Conservation (phyloP, 1,139 yeast species). For the Scheffersomyces insectosa region DNA sequence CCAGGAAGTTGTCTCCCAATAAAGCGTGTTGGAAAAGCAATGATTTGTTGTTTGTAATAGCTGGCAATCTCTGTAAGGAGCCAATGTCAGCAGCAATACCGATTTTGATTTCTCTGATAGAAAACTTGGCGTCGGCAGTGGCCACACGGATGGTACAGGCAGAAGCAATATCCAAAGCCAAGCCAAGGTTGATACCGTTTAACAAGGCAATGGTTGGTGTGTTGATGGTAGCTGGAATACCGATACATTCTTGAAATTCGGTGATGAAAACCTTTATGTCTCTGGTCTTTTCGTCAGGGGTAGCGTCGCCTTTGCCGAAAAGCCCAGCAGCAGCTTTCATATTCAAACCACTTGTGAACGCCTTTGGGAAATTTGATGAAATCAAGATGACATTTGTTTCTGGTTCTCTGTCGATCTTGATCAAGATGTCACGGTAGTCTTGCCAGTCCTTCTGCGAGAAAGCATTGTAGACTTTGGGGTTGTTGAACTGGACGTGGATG, state of each 20-base stretch:
- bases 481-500: constrained; percentile 61
- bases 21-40: constrained; percentile 62
- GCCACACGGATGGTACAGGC: constrained; percentile 62
- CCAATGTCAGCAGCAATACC: constrained; percentile 86
- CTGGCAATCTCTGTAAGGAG: constrained; percentile 67
- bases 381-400: constrained; percentile 54
- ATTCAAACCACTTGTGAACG: constrained; percentile 71
- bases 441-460: constrained; percentile 55
- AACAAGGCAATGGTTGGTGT: constrained; percentile 52
- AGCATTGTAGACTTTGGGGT: constrained; percentile 64
- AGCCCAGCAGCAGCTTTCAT: constrained; percentile 36
- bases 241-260: constrained; percentile 60
- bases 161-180: constrained; percentile 67
- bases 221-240: constrained; percentile 44
- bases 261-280: constrained; percentile 33
- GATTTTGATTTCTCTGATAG: constrained; percentile 69
- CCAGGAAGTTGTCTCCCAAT: constrained; percentile 59
- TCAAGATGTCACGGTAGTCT: constrained; percentile 54
- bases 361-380: constrained; percentile 55
- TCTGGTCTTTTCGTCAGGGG: constrained; percentile 10
- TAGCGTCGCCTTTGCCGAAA: not conserved
- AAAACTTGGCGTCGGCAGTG: constrained; percentile 52
- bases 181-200: constrained; percentile 55
- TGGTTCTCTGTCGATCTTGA: constrained; percentile 45
- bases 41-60: constrained; percentile 55